Evolutionary conservation across 805 yeast species (phyloP).

Genomic region (Blastobotrys chiropterorum): DNA sequence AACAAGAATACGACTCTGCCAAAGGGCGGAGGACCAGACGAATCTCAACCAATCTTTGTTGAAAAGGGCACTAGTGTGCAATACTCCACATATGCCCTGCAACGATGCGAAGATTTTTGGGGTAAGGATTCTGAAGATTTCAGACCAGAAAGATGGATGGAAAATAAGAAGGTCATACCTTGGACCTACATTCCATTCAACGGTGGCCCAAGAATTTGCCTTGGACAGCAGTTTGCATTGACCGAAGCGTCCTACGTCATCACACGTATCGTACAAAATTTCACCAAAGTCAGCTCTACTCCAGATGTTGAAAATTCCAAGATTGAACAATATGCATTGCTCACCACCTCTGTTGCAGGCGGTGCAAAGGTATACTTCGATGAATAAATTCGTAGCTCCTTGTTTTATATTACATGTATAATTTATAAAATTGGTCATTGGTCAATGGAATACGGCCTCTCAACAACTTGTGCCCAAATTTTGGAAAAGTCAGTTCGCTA

Average conservation of each 20-base stretch:
- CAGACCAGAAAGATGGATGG: constrained; percentile 43
- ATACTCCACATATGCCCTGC: constrained; percentile 36
- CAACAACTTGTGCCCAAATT: too few species aligned
- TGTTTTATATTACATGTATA: too few species aligned
- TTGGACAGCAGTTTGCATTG: constrained; percentile 52
- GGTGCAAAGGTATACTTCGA: background rate
- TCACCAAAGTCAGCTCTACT: constrained; percentile 18
- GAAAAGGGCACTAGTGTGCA: constrained; percentile 39
- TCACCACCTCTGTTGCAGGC: background rate
- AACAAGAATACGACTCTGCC: constrained; percentile 44
- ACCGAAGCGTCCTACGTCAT: constrained; percentile 45
- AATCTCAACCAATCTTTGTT: constrained; percentile 34
- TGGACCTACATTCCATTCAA: constrained; percentile 50
- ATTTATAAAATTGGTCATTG: too few species aligned
- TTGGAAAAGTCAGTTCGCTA: too few species aligned
- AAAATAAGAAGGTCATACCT: constrained; percentile 26
- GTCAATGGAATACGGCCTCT: too few species aligned
- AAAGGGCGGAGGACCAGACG: constrained; percentile 44
- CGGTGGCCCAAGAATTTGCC: constrained; percentile 51
- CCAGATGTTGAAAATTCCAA: background rate
- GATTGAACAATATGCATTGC: background rate
- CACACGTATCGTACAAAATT: constrained; percentile 33
- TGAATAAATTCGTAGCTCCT: too few species aligned
- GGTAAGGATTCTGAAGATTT: constrained; percentile 40
- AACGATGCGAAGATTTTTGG: constrained; percentile 35